Evolutionary conservation across 2,329 filamentous ascomycete genomes (phyloP).

Genomic region (Phialophora macrospora): DNA sequence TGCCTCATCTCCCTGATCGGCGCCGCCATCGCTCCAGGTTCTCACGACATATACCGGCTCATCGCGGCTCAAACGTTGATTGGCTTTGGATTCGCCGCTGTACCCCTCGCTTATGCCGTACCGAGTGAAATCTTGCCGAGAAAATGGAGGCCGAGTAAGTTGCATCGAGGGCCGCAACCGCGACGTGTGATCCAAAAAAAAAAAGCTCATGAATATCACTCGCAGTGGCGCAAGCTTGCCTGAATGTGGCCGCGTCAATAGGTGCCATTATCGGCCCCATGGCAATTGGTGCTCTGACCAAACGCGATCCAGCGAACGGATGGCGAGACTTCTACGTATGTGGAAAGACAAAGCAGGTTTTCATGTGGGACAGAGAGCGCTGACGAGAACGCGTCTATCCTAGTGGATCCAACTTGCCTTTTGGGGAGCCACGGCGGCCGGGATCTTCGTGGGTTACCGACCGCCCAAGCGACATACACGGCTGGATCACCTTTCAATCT

Average conservation of each 20-base stretch:
- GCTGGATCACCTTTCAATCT: constrained; percentile 33
- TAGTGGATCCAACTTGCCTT: constrained; percentile 36
- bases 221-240: constrained; percentile 32
- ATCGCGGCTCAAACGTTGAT: constrained; percentile 35
- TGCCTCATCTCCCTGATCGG: constrained; percentile 31
- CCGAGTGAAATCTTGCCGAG: constrained; percentile 36
- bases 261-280: constrained; percentile 32
- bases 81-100: constrained; percentile 34
- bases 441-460: constrained; percentile 34
- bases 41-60: constrained; percentile 30
- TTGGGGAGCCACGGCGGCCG: constrained; percentile 34
- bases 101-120: constrained; percentile 34
- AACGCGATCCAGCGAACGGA: constrained; percentile 20
- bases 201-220: not conserved
- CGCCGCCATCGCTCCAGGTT: constrained; percentile 34
- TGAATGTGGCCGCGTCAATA: constrained; percentile 32
- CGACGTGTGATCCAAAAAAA: not conserved
- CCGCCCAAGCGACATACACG: constrained; percentile 35
- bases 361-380: not conserved
- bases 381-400: no score
- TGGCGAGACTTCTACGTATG: constrained; percentile 37
- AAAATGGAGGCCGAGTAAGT: constrained; percentile 37
- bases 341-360: not conserved
- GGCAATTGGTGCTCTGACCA: constrained; percentile 32
- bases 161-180: not conserved